A percentile compares a stretch with the other conserved stretches of the same genome.
These are phyloP conservation scores for Lactuca sativa DNA, from an alignment of 129 eudicot species.

Conservation along the genomic window DNA sequence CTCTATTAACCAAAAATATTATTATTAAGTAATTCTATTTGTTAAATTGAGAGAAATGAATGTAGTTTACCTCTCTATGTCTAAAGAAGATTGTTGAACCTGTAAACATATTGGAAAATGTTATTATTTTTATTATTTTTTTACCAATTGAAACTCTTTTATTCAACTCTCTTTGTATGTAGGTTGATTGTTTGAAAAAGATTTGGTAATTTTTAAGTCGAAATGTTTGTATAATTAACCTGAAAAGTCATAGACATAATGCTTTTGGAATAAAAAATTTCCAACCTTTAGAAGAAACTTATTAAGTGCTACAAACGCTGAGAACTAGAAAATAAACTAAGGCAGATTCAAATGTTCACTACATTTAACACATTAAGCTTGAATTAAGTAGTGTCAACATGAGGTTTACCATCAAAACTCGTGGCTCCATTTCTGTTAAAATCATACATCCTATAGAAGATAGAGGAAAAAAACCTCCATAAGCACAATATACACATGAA, in stretches of 20 bases:
- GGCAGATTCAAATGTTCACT: slow-evolving; percentile 17
- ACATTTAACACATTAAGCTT: background rate
- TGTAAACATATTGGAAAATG: slow-evolving; percentile 29
- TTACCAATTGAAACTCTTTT: background rate
- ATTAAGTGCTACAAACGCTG: slow-evolving; percentile 84
- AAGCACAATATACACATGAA: slow-evolving; percentile 7
- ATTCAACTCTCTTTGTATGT: background rate
- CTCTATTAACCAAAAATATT: slow-evolving; percentile 47
- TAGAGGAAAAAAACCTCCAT: slow-evolving; percentile 4
- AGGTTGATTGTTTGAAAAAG: background rate
- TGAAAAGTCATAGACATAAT: background rate
- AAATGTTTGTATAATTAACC: background rate
- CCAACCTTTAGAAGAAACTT: slow-evolving; percentile 87
- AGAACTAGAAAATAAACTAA: slow-evolving; percentile 21
- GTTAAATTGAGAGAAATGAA: slow-evolving; percentile 10
- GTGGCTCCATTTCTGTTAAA: slow-evolving; percentile 88
- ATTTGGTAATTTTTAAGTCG: background rate
- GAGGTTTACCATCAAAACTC: slow-evolving; percentile 72
- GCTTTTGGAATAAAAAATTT: slow-evolving; percentile 17
- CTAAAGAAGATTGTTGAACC: slow-evolving; percentile 89
- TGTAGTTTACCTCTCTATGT: slow-evolving; percentile 63
- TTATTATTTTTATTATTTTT: background rate
- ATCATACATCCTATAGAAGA: slow-evolving; percentile 73
- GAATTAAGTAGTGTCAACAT: background rate
- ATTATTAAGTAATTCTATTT: background rate